Base-by-base conservation (phyloP, 208 protist species). In the Leishmania braziliensis region DNA sequence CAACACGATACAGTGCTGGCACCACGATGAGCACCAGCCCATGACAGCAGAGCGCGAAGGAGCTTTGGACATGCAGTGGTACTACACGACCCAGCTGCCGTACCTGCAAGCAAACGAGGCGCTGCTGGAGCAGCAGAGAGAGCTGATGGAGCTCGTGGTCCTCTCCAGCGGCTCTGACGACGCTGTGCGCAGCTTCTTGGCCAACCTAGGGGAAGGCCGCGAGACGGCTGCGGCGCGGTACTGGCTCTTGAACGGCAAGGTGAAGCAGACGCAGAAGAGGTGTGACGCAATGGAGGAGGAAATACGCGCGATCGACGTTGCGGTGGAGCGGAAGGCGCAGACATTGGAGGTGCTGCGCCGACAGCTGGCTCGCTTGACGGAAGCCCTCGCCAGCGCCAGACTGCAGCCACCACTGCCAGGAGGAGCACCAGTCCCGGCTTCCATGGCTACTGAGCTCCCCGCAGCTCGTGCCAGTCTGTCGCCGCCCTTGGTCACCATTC, bases 51-150 rank as follows among this genome's bases (percentile, higher is more conserved):
- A 90, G 39, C 86, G 85, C 12, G 89, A 95, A 63, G 88, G 88
- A 33, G 81, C 92, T 29, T 89, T 95, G 66, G 94, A 97, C 81
- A 95, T 96, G 92, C 91, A 88, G 20, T 96, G 92, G 91, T 97
- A 95, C 84, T 95, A 95, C 80, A 74, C 88, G 0, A 94, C 90
- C 33, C 82, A 92, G 76, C 85, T 85, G 65, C 92, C 92, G 46
- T 93, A 93, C 80, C 82, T 84, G 51, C 87, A 88, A 80, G 72
- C 84, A 9, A 93, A 95, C 80, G 84, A 93, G 65, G 50, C 54
- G 43, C 77, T 95, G 63, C 83, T 97, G 69, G 93, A 93, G 51
- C 79, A 94, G 78, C 88, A 95, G 51, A 87, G 83, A 39, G 92
- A 95, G 82, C 85, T 95, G 63, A 80, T 78, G 50, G 91, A 95